Conservation (phyloP, 257 asterid genomes). For the Solanum paucissectum region DNA sequence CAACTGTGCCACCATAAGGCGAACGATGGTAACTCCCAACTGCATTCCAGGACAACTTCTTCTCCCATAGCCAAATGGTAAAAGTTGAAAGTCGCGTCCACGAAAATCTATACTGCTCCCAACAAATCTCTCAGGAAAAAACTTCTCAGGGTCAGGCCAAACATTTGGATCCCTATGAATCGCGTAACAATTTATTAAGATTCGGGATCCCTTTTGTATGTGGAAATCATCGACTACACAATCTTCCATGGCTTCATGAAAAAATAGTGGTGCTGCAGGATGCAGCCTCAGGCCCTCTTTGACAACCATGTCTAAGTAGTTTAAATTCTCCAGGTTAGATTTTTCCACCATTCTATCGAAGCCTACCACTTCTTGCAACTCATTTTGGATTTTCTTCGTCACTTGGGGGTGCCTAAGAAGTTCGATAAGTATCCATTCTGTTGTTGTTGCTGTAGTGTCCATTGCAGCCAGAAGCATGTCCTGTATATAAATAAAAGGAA, state of each 20-base stretch:
- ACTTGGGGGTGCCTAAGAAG: conserved; percentile 2
- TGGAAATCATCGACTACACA: conserved; percentile 8
- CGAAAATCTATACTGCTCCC: not conserved
- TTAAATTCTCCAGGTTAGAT: not conserved
- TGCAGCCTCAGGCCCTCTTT: conserved; percentile 18
- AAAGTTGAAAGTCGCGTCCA: conserved; percentile 2
- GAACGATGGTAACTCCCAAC: not conserved
- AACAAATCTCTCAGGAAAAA: too few species aligned
- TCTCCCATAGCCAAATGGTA: conserved; percentile 18
- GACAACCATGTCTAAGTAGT: conserved; percentile 11
- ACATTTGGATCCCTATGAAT: conserved; percentile 5
- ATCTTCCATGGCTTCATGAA: conserved; percentile 11
- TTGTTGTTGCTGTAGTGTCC: not conserved
- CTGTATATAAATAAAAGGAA: not conserved
- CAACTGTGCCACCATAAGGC: conserved; percentile 1
- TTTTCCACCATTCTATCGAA: conserved; percentile 1
- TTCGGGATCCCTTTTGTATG: conserved; percentile 1
- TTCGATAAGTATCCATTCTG: conserved; percentile 7
- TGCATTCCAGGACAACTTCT: conserved; percentile 5
- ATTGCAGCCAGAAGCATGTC: conserved; percentile 10
- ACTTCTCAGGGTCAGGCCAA: conserved; percentile 7
- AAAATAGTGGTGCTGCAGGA: conserved; percentile 6
- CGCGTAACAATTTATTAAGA: not conserved
- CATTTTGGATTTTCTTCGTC: conserved; percentile 4
- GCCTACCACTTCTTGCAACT: conserved; percentile 8